Conservation (phyloP, 805 yeast genomes). For the Wickerhamiella shivajii region DNA sequence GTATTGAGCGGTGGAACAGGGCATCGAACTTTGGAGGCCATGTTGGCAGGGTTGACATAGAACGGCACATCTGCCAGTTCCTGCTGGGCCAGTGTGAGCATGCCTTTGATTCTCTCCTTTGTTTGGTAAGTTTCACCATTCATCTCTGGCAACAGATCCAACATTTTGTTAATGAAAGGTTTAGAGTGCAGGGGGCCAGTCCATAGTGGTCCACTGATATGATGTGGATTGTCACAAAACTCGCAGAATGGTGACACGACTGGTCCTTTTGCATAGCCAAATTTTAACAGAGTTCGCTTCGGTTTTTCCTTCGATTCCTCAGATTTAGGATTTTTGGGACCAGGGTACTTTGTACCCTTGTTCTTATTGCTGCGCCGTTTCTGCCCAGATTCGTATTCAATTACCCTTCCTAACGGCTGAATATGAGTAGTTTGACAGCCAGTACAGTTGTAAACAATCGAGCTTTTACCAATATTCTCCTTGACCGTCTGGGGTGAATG, state of each 20-base stretch:
- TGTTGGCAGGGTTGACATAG: conserved; percentile 65
- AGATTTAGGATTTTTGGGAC: conserved; percentile 14
- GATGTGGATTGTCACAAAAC: conserved; percentile 55
- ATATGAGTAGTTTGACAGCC: conserved; percentile 65
- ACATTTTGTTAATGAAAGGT: conserved; percentile 49
- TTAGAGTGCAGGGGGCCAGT: conserved; percentile 61
- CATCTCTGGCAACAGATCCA: conserved; percentile 37
- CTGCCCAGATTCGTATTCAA: conserved; percentile 11
- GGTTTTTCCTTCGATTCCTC: not conserved
- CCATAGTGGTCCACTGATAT: conserved; percentile 96
- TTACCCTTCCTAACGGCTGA: conserved; percentile 61
- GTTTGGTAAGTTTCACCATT: conserved; percentile 58
- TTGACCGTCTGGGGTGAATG: conserved; percentile 75
- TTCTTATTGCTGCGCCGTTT: conserved; percentile 13
- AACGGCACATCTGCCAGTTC: conserved; percentile 67
- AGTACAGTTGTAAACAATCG: conserved; percentile 67
- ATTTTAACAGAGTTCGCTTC: conserved; percentile 35
- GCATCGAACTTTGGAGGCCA: conserved; percentile 62
- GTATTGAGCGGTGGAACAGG: conserved; percentile 69
- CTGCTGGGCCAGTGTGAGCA: conserved; percentile 68
- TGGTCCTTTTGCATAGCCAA: conserved; percentile 51
- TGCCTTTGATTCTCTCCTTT: conserved; percentile 71
- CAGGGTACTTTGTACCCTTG: conserved; percentile 12
- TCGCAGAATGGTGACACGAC: conserved; percentile 47
- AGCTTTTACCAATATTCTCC: conserved; percentile 57